A percentile compares a stretch with the other conserved stretches of the same genome.
Conservation (phyloP, 306 rosid species). For the Vigna unguiculata region DNA sequence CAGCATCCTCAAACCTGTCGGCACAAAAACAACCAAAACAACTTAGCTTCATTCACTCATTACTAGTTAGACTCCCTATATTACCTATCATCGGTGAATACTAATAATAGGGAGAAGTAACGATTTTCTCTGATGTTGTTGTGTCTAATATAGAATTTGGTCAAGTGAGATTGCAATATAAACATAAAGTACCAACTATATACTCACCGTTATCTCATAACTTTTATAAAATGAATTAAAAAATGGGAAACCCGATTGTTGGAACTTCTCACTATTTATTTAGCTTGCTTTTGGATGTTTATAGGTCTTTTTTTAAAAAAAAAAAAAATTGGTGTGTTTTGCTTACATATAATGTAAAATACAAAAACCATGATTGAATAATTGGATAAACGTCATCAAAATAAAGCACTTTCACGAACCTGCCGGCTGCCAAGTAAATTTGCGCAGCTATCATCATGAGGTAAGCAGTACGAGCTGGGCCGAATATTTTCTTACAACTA, state of each 20-base stretch:
- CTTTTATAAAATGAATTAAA: constrained; percentile 12
- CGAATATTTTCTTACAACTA: constrained; percentile 64
- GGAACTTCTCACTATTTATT: constrained; percentile 4
- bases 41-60: constrained; percentile 49
- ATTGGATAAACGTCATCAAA: constrained; percentile 7
- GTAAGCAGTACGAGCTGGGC: constrained; percentile 59
- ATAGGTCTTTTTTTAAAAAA: background rate
- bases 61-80: background rate
- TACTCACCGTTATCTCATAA: background rate
- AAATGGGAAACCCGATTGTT: background rate
- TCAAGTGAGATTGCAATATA: background rate
- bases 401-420: constrained; percentile 59
- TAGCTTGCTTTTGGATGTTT: background rate
- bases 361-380: constrained; percentile 3
- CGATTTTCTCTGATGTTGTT: background rate
- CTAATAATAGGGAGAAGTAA: background rate
- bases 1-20: constrained; percentile 86
- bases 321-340: background rate
- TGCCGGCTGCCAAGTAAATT: constrained; percentile 78
- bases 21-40: constrained; percentile 10
- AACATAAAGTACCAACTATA: background rate
- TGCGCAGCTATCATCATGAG: constrained; percentile 69
- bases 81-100: background rate
- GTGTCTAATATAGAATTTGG: background rate
- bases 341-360: constrained; percentile 13